Evolutionary conservation across 2,329 filamentous ascomycete genomes (phyloP), one percentile per base, ranked within the genome.

Genomic region (Penicillium decumbens): DNA sequence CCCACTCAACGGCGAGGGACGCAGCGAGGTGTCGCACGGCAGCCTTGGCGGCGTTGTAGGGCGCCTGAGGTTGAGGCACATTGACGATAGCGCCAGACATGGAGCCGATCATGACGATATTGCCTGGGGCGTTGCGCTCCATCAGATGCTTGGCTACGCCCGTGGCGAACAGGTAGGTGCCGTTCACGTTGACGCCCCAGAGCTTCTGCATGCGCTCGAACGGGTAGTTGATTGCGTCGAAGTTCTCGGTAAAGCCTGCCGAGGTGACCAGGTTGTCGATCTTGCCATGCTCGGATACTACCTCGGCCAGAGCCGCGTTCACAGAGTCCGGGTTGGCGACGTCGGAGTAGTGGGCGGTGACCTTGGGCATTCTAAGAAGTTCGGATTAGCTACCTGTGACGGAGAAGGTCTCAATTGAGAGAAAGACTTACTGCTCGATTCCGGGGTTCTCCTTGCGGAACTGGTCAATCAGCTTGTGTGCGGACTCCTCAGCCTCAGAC

Each of bases 171-270:
- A 95, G 77, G 69, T 95, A 96, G 47, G 91, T 95, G 20, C 92
- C 92, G 64, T 88, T 89, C 1, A 97, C 90, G 59, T 96, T 95
- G 66, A 96, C 92, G 43, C 83, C 84, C 89, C 89, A 96, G 13
- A 97, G 83, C 77, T 95, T 95, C 72, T 91, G 84, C 72, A 96
- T 85, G 58, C 91, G 87, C 61, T 95, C 89, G 60, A 91, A 83
- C 0, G 91, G 91, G 74, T 97, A 97, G 59, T 85, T 84, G 63
- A 91, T 87, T 41, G 92, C 92, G 63, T 95, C 87, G 65, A 90
- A 95, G 76, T 96, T 96, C 76, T 96, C 92, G 12, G 89, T 93
- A 75, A 97, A 95, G 40, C 92, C 92, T 43, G 92, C 92, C n/a
- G 89, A 95, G 24, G 92, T 96, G 62, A 97, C 91, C 24, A 97